Percentiles rank a stretch among this genome's conserved stretches.
Conservation (phyloP, 306 rosid genomes). For the Dalbergia oliveri region DNA sequence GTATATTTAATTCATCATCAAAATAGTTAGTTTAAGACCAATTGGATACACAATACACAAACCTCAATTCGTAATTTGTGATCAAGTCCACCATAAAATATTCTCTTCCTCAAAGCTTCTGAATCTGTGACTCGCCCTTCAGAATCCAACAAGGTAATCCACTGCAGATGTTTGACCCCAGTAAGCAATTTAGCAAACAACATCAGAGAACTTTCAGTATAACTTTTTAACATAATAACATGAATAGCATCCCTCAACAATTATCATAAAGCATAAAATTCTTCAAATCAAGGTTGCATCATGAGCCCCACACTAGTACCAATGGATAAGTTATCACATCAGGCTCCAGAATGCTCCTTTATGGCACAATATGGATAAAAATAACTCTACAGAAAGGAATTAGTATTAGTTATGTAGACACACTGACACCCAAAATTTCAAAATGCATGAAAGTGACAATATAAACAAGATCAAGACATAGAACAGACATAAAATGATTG, state of each 20-base stretch:
- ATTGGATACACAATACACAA: conserved; percentile 41
- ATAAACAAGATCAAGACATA: not conserved
- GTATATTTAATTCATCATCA: conserved; percentile 43
- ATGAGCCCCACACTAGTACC: not conserved
- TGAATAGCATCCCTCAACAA: conserved; percentile 21
- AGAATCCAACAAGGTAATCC: conserved; percentile 83
- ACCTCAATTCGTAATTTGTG: conserved; percentile 86
- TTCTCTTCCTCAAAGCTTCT: conserved; percentile 81
- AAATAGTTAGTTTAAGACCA: conserved; percentile 29
- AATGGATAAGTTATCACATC: conserved; percentile 1
- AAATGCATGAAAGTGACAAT: not conserved
- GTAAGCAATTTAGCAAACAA: conserved; percentile 39
- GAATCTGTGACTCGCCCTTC: conserved; percentile 88
- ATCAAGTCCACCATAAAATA: conserved; percentile 97
- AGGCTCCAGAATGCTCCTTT: conserved; percentile 22
- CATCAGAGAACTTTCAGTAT: conserved; percentile 34
- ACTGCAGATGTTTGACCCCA: conserved; percentile 62
- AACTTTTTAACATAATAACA: not conserved
- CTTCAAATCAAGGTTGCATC: too few species aligned
- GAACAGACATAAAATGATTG: not conserved
- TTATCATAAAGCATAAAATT: not conserved
- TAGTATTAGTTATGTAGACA: not conserved
- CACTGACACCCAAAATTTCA: not conserved
- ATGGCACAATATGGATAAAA: not conserved
- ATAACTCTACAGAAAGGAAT: not conserved